A percentile compares a stretch with the other conserved stretches of the same genome.
Conservation (phyloP, 805 yeast genomes). For the Monosporozyma servazzii region DNA sequence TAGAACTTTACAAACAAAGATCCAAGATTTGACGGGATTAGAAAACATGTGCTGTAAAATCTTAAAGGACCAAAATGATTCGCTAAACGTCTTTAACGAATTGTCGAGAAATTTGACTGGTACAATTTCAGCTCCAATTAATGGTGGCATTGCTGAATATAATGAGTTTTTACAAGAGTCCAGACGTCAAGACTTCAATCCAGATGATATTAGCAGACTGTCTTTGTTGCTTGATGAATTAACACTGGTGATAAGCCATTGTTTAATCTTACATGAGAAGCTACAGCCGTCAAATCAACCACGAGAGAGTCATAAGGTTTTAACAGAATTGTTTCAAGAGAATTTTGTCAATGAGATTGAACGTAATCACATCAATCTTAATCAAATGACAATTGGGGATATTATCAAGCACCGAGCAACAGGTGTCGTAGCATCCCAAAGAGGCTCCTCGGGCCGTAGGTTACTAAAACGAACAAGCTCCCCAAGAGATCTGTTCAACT, state of each 20-base stretch:
- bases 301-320: slow-evolving; percentile 55
- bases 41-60: slow-evolving; percentile 52
- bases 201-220: slow-evolving; percentile 25
- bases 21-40: slow-evolving; percentile 59
- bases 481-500: neutral
- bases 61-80: slow-evolving; percentile 42
- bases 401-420: neutral
- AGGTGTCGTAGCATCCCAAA: neutral
- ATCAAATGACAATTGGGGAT: neutral
- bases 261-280: slow-evolving; percentile 60
- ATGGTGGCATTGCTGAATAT: slow-evolving; percentile 85
- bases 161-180: slow-evolving; percentile 47
- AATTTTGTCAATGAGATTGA: slow-evolving; percentile 61
- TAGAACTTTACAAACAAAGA: slow-evolving; percentile 54
- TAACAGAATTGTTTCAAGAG: slow-evolving; percentile 52
- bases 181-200: slow-evolving; percentile 25
- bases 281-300: slow-evolving; percentile 44
- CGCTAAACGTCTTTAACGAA: slow-evolving; percentile 45
- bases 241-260: slow-evolving; percentile 52
- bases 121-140: slow-evolving; percentile 85
- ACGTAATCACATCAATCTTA: slow-evolving; percentile 25
- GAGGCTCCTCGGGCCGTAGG: neutral
- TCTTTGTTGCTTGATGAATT: slow-evolving; percentile 54
- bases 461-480: neutral
- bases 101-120: slow-evolving; percentile 68